A percentile compares a stretch with the other conserved stretches of the same genome.
Conservation (phyloP, 2,329 filamentous ascomycete species). For the Neoarthrinium moseri region DNA sequence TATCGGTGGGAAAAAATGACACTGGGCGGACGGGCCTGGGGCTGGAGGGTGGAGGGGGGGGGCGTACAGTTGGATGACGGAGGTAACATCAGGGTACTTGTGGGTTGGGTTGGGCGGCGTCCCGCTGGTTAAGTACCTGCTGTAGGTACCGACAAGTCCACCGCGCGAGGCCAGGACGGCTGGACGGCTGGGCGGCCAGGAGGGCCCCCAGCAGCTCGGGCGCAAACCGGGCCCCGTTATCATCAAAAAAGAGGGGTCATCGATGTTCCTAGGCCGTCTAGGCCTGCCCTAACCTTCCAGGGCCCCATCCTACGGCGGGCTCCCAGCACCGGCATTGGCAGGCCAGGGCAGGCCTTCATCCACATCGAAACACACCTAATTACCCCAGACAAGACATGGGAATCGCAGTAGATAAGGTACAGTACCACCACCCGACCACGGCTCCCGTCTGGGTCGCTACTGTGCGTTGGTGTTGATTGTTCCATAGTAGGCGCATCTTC, state of each 20-base stretch:
- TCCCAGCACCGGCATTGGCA: constrained; percentile 5
- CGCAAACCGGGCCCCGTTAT: constrained; percentile 8
- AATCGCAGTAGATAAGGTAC: too few species aligned
- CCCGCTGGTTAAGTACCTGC: constrained; percentile 6
- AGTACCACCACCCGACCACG: too few species aligned
- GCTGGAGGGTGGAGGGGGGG: not conserved
- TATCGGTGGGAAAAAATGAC: not conserved
- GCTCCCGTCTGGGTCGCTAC: too few species aligned
- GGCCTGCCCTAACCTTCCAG: constrained; percentile 4
- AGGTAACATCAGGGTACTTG: constrained; percentile 6
- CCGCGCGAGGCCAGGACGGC: not conserved
- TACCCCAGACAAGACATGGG: too few species aligned
- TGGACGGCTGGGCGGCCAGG: not conserved
- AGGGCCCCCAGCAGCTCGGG: constrained; percentile 2
- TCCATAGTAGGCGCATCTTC: too few species aligned
- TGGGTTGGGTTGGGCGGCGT: constrained; percentile 7
- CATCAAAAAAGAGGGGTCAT: constrained; percentile 3
- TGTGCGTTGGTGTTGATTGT: too few species aligned
- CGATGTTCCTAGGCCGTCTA: too few species aligned
- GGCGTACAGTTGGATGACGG: not conserved
- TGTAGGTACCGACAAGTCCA: not conserved
- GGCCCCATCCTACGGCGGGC: too few species aligned
- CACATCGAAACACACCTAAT: too few species aligned
- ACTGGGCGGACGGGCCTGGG: not conserved
- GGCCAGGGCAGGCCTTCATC: too few species aligned